phyloP scores from a whole-genome alignment of 2,329 filamentous ascomycete species.

The Hypoxylon sp. region DNA sequence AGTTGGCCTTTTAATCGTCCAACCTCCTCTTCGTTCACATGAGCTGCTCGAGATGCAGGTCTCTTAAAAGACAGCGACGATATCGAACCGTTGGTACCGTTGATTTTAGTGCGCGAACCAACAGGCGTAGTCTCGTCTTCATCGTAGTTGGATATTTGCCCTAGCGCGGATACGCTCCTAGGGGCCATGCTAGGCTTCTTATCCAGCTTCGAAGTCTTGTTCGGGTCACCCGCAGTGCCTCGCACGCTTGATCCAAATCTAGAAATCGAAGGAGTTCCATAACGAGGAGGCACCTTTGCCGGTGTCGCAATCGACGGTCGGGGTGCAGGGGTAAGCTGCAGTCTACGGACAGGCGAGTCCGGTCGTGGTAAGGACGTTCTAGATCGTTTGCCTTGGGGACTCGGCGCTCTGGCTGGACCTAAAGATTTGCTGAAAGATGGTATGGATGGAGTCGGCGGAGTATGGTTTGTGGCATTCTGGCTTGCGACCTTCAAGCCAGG shows the following conservation, averaged over 20 bases:
- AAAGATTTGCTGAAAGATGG: conserved; percentile 91
- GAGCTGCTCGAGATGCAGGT: conserved; percentile 62
- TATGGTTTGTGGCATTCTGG: conserved; percentile 70
- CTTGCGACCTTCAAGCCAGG: conserved; percentile 66
- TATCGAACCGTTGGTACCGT: conserved; percentile 65
- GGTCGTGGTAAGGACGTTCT: conserved; percentile 86
- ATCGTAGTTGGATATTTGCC: conserved; percentile 59
- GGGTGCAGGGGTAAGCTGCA: conserved; percentile 71
- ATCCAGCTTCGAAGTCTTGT: conserved; percentile 64
- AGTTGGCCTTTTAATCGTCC: conserved; percentile 78
- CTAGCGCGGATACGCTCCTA: conserved; percentile 71
- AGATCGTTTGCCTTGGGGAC: conserved; percentile 76
- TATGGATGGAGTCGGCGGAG: conserved; percentile 73
- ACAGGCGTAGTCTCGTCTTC: conserved; percentile 70
- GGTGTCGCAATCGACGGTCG: conserved; percentile 70
- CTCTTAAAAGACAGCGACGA: conserved; percentile 67
- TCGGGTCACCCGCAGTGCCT: conserved; percentile 70
- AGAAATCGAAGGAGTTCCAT: conserved; percentile 71
- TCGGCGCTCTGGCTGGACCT: conserved; percentile 78
- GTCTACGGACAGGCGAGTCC: conserved; percentile 83
- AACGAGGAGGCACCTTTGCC: conserved; percentile 65
- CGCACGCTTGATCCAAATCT: conserved; percentile 74
- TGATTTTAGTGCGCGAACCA: conserved; percentile 64
- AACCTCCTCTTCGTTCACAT: conserved; percentile 75
- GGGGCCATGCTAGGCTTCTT: conserved; percentile 65